phyloP scores from a whole-genome alignment of 805 yeast species.

The Saturnispora besseyi region DNA sequence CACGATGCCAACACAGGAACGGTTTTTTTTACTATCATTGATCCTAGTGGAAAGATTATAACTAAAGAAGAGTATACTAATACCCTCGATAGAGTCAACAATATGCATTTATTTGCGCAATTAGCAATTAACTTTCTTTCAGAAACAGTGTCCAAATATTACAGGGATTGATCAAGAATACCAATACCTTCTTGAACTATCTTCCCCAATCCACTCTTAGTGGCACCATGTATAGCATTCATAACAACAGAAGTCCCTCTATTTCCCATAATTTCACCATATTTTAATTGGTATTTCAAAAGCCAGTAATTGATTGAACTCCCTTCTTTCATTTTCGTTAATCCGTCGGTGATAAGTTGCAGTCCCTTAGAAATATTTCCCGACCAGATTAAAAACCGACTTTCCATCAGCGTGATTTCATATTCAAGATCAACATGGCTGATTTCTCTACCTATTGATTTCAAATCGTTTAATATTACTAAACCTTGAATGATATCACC shows the following conservation, averaged over 20 bases:
- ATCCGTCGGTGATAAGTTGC: constrained; percentile 15
- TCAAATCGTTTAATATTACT: constrained; percentile 27
- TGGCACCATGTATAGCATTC: constrained; percentile 1
- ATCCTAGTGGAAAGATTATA: constrained; percentile 51
- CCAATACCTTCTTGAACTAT: not conserved
- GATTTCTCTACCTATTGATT: constrained; percentile 26
- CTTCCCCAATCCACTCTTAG: not conserved
- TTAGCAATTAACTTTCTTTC: constrained; percentile 39
- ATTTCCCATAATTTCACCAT: constrained; percentile 30
- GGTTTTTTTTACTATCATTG: constrained; percentile 62
- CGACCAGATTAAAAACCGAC: constrained; percentile 11
- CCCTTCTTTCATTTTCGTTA: constrained; percentile 18
- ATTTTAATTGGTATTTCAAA: constrained; percentile 38
- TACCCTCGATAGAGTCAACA: constrained; percentile 43
- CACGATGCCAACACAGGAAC: constrained; percentile 45
- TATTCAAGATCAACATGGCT: constrained; percentile 24
- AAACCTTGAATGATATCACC: constrained; percentile 29
- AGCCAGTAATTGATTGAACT: constrained; percentile 35
- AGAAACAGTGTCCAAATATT: not conserved
- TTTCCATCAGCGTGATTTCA: constrained; percentile 23
- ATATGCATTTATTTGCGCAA: constrained; percentile 71
- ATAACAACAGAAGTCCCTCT: constrained; percentile 6
- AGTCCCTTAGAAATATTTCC: constrained; percentile 18
- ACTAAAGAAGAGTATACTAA: constrained; percentile 35
- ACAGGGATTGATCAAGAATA: not conserved